These are phyloP conservation scores for Colletotrichum australisinense DNA, from an alignment of 2,329 filamentous ascomycete genomes.

Conservation along the genomic window DNA sequence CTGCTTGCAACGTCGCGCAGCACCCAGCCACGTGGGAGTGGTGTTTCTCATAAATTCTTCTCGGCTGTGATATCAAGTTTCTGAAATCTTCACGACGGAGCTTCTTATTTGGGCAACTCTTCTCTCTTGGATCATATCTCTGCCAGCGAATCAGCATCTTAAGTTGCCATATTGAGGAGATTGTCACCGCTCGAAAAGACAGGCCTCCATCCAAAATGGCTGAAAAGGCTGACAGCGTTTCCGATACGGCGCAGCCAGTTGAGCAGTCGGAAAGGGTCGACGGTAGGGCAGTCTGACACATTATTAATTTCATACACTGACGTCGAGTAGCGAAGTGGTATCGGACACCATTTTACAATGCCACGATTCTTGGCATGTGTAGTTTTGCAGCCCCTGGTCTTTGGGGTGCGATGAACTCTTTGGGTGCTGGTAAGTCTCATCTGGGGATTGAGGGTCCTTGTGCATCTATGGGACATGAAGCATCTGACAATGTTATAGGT, in stretches of 20 bases:
- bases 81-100: not conserved
- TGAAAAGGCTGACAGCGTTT: not conserved
- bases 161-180: not conserved
- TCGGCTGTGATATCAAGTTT: not conserved
- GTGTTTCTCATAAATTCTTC: not conserved
- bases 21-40: not conserved
- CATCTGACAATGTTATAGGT: conserved; percentile 56
- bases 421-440: conserved; percentile 38
- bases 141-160: not conserved
- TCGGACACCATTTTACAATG: conserved; percentile 42
- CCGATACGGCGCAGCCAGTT: not conserved
- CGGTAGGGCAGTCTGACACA: not conserved
- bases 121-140: not conserved
- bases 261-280: not conserved
- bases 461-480: not conserved
- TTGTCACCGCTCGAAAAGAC: not conserved
- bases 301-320: not conserved
- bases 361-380: conserved; percentile 43
- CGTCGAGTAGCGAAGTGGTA: conserved; percentile 37
- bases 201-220: not conserved
- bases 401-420: conserved; percentile 43
- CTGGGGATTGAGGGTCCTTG: not conserved
- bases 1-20: conserved; percentile 10
- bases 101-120: not conserved
- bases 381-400: conserved; percentile 43